phyloP scores from a whole-genome alignment of 164 flowering plant species.

The Chimonanthus salicifolius region DNA sequence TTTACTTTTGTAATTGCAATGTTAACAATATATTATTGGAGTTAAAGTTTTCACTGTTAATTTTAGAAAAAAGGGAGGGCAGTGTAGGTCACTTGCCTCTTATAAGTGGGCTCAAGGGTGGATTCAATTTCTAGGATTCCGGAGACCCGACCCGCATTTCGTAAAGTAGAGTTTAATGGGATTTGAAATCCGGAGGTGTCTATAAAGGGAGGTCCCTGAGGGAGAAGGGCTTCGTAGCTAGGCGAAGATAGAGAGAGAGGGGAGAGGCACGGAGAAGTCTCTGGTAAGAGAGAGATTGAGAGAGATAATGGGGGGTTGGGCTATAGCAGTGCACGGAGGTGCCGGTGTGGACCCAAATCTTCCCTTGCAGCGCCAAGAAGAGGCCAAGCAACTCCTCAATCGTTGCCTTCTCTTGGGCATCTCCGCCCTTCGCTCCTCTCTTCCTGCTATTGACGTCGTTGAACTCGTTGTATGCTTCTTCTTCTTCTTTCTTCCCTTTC shows the following conservation, averaged over 20 bases:
- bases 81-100: too few species aligned
- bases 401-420: conserved; percentile 80
- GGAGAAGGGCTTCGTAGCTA: not conserved
- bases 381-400: conserved; percentile 69
- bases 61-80: too few species aligned
- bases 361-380: conserved; percentile 66
- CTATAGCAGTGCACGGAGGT: conserved; percentile 96
- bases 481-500: not conserved
- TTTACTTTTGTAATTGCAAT: too few species aligned
- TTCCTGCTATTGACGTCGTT: conserved; percentile 83
- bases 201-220: not conserved
- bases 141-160: too few species aligned
- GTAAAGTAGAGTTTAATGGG: too few species aligned
- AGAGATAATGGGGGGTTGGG: conserved; percentile 72
- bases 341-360: conserved; percentile 96
- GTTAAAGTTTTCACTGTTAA: too few species aligned
- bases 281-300: conserved; percentile 7
- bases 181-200: not conserved
- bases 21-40: too few species aligned
- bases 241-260: not conserved
- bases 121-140: too few species aligned
- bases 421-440: conserved; percentile 65
- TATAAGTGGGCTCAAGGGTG: too few species aligned
- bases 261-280: too few species aligned
- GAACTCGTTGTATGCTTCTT: conserved; percentile 70